Percentiles rank a stretch among this genome's conserved stretches.
Conservation (phyloP, 2,329 filamentous ascomycete species). For the Microdochium bolleyi region DNA sequence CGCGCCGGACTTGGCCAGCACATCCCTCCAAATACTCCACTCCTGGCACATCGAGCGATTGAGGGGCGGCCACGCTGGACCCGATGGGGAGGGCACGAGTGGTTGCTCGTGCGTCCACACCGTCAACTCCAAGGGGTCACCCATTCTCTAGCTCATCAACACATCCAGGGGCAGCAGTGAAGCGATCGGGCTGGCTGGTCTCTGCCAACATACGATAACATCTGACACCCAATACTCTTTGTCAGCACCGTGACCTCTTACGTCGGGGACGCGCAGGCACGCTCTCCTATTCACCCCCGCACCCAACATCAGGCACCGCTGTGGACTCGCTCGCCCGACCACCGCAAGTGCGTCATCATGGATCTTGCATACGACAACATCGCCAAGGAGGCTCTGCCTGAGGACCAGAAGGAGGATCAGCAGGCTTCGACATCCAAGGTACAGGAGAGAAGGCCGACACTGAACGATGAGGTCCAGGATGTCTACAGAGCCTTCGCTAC, state of each 20-base stretch:
- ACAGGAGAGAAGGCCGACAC: slow-evolving; percentile 39
- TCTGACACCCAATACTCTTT: background rate
- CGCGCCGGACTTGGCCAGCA: background rate
- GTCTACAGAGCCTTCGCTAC: slow-evolving; percentile 89
- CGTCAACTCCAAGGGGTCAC: background rate
- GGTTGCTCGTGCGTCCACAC: background rate
- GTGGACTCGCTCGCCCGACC: background rate
- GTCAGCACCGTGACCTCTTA: too few relatives aligned
- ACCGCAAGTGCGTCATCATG: slow-evolving; percentile 42
- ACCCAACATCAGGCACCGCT: background rate
- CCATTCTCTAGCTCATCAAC: too few relatives aligned
- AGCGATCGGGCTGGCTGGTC: too few relatives aligned
- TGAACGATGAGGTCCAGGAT: slow-evolving; percentile 88
- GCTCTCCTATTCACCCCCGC: too few relatives aligned
- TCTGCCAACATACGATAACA: background rate
- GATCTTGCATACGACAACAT: slow-evolving; percentile 98
- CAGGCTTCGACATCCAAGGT: slow-evolving; percentile 26
- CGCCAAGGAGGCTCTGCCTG: slow-evolving; percentile 68
- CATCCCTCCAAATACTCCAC: background rate
- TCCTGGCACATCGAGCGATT: background rate
- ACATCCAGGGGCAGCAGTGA: too few relatives aligned
- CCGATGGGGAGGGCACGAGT: background rate
- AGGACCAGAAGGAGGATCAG: slow-evolving; percentile 42
- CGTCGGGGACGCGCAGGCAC: too few relatives aligned
- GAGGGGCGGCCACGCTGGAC: background rate